Conservation (phyloP, 768 basidiomycete genomes). For the Auriscalpium vulgare region DNA sequence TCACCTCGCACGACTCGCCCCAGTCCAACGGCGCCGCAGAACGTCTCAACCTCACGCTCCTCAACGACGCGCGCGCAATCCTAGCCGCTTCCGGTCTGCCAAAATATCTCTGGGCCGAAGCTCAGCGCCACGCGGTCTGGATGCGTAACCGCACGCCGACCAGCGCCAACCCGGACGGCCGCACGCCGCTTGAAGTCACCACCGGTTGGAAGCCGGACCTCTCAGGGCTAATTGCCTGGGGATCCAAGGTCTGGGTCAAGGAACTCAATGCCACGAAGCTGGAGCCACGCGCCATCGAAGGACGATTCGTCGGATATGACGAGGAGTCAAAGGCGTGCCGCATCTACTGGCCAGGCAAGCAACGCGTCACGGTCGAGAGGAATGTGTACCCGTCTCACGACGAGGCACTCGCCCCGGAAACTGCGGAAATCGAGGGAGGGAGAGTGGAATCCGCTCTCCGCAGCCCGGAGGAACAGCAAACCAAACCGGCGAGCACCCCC, state of each 20-base stretch:
- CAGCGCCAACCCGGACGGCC: slow-evolving; percentile 7
- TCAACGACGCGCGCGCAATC: not conserved
- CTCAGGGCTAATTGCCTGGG: slow-evolving; percentile 2
- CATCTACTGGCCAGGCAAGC: slow-evolving; percentile 27
- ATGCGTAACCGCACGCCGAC: slow-evolving; percentile 15
- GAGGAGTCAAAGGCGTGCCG: slow-evolving; percentile 22
- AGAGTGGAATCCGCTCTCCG: no score
- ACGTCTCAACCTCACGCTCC: not conserved
- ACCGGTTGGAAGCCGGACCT: slow-evolving; percentile 22
- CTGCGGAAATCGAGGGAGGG: no score
- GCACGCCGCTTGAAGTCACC: slow-evolving; percentile 20
- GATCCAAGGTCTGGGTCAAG: slow-evolving; percentile 13
- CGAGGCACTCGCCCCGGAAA: no score
- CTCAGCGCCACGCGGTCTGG: slow-evolving; percentile 14
- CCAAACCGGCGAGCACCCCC: no score
- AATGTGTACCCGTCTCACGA: slow-evolving; percentile 11
- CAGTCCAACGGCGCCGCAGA: not conserved
- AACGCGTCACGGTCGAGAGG: slow-evolving; percentile 18
- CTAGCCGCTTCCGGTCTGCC: slow-evolving; percentile 7
- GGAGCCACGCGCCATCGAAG: slow-evolving; percentile 3
- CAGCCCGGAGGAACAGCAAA: no score
- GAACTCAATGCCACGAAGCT: slow-evolving; percentile 7
- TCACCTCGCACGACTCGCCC: not conserved
- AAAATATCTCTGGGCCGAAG: slow-evolving; percentile 21
- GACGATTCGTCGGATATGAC: slow-evolving; percentile 28